Percentiles rank a stretch among this genome's conserved stretches.
phyloP scores from a whole-genome alignment of 2,329 filamentous ascomycete genomes.

The Microcyclospora pomicola region DNA sequence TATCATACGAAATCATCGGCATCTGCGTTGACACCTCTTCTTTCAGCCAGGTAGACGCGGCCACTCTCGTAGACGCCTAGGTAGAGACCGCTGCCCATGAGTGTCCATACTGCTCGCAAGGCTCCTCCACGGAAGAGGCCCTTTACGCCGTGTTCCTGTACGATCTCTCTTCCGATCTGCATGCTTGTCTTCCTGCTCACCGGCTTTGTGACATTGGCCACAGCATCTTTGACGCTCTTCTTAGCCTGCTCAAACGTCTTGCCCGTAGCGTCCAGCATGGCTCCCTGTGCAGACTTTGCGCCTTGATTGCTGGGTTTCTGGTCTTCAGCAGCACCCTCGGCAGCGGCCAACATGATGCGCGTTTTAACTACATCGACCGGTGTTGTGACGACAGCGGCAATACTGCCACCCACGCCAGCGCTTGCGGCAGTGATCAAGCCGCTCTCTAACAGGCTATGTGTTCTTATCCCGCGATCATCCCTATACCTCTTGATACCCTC shows the following conservation, averaged over 20 bases:
- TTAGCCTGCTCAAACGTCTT: slow-evolving; percentile 22
- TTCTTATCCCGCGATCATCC: slow-evolving; percentile 24
- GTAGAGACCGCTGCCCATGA: slow-evolving; percentile 70
- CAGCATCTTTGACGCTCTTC: slow-evolving; percentile 17
- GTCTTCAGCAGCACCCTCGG: slow-evolving; percentile 20
- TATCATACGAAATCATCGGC: slow-evolving; percentile 12
- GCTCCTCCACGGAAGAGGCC: slow-evolving; percentile 67
- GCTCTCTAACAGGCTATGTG: slow-evolving; percentile 45
- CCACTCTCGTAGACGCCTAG: slow-evolving; percentile 75
- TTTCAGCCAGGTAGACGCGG: slow-evolving; percentile 38
- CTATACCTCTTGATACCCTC: slow-evolving; percentile 35
- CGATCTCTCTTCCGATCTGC: slow-evolving; percentile 50
- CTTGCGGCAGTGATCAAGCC: slow-evolving; percentile 58
- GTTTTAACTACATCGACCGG: slow-evolving; percentile 86
- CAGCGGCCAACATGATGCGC: slow-evolving; percentile 64
- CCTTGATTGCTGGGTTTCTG: slow-evolving; percentile 4
- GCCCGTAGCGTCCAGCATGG: slow-evolving; percentile 28
- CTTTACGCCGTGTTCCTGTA: slow-evolving; percentile 50
- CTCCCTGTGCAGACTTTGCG: slow-evolving; percentile 12
- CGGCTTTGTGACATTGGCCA: slow-evolving; percentile 21
- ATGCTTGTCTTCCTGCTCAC: slow-evolving; percentile 31
- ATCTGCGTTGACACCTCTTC: slow-evolving; percentile 29
- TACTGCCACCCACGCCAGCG: slow-evolving; percentile 58
- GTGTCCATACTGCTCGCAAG: slow-evolving; percentile 66
- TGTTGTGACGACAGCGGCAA: slow-evolving; percentile 71